Base-by-base conservation (phyloP, 306 rosid genomes). In the Rosa multiflora region DNA sequence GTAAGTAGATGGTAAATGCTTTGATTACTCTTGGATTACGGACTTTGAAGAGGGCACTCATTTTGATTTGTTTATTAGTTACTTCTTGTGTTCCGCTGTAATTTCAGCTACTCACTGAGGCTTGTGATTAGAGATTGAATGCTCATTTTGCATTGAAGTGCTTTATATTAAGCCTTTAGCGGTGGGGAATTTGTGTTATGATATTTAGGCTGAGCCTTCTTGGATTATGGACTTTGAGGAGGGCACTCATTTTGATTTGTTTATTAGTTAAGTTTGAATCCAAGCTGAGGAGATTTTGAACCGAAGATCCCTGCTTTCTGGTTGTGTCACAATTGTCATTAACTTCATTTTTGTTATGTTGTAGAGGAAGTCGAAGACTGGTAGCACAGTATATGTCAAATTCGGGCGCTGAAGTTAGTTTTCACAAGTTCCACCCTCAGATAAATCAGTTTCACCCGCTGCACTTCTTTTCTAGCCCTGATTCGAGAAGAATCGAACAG, bases 341-440 rank as follows among this genome's bases (percentile, higher is more conserved):
- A 4, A 67, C 59, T 61, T 29, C 3, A 2, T 21, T 37, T 72
- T 52, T 72, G 9, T 78, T 82, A 53, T 75, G 64, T 74, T 86
- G 80, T 86, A 92, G 99, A 64, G 96, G 85, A 82, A 88, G 88
- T 76, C 94, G 83, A 68, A 85, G 81, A 79, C 78, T 90, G 72
- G 70, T 95, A 76, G 94, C 98, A 7, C 85, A 67, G 44, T 89
- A 91, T 81, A 92, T 95, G 89, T 87, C 87, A 15, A 84, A 87
- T 58, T 74, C 87, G 83, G 98, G 95, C 49, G 97, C 97, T 9
- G 97, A 95, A 82, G 94, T 92, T 84, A 88, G 87, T 72, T 80
- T 82, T 78, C 98, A 95, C 84, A 90, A 86, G 88, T 92, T 92
- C 84, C 84, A 86, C 71, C 90, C 94, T 79, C 93, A 83, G 32